Conservation (phyloP, 2,329 filamentous ascomycete genomes). For the Penicillium brevicompactum region DNA sequence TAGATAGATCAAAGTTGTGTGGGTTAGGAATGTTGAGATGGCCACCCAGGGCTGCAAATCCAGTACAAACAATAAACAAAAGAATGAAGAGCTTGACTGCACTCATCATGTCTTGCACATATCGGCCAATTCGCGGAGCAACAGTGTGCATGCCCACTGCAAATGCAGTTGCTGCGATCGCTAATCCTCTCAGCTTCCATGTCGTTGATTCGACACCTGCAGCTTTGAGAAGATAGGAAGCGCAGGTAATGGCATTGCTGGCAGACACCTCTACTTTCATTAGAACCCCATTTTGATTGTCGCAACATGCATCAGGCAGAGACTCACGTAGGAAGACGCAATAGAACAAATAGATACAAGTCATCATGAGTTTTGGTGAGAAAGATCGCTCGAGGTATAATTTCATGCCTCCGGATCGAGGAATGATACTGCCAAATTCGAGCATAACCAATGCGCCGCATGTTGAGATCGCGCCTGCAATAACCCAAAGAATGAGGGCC, state of each 20-base stretch:
- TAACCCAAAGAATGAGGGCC: constrained; percentile 56
- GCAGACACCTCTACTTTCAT: constrained; percentile 21
- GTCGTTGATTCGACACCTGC: constrained; percentile 24
- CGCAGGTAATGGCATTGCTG: constrained; percentile 27
- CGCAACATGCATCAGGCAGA: accelerated
- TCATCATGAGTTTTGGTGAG: constrained; percentile 50
- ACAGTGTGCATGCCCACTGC: constrained; percentile 48
- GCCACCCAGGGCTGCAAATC: constrained; percentile 42
- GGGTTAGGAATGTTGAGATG: constrained; percentile 40
- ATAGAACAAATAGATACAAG: constrained; percentile 52
- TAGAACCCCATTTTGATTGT: not conserved
- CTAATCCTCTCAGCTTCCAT: constrained; percentile 30
- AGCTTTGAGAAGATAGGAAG: constrained; percentile 28
- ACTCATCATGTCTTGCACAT: constrained; percentile 49
- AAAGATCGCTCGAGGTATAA: constrained; percentile 52
- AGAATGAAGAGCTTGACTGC: constrained; percentile 50
- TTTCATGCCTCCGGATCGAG: constrained; percentile 50
- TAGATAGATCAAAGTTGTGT: constrained; percentile 42
- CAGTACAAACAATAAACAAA: constrained; percentile 46
- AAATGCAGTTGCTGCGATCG: constrained; percentile 28
- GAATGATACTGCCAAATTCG: constrained; percentile 50
- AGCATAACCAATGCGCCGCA: constrained; percentile 52
- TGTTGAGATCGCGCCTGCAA: constrained; percentile 51
- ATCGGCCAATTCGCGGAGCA: constrained; percentile 43
- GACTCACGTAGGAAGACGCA: constrained; percentile 42